Base-by-base conservation (phyloP, 306 rosid species). In the Purshia tridentata region DNA sequence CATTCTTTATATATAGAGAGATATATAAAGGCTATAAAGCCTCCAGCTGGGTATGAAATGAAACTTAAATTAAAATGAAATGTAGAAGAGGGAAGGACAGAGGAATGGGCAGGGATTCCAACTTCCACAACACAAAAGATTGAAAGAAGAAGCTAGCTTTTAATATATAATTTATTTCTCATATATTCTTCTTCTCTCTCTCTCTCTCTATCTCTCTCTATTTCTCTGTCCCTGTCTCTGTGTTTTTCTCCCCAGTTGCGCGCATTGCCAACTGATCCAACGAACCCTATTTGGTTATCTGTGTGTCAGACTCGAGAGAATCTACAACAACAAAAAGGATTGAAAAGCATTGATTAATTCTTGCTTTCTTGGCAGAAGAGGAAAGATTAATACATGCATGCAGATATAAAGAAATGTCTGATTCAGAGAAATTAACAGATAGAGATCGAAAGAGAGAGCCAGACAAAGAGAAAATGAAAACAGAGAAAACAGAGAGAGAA, bases 401-500 rank as follows among this genome's bases (percentile, higher is more conserved):
- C 35, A 29, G 35, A 29, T 29, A 29, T 2, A 29, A 29, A 29
- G 35, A 29, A 29, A 29, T 11, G 50, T 41, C 52, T 10, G 1
- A 42, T 12, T 45, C 70, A 20, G 51, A 67, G 69, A 29, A 9
- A 58, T 12, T 12, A 67, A 8, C 49, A n/a, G 11, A 65, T n/a
- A 16, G 15, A 20, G 48, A 35, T 23, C 29, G 52, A 72, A 14
- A 14, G n/a, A 15, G 29, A 64, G 73, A 49, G 48, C 35, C 20
- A 29, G 35, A 63, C 20, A 29, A 16, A 69, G 55, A 29, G 46
- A 51, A 23, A 23, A n/a, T 39, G 44, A 18, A 63, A 64, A 64
- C 7, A 20, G 15, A 68, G 75, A n/a, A n/a, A n/a, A n/a, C n/a
- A n/a, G 64, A 9, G 35, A 65, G 47, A 22, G 60, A 74, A 9